These are phyloP conservation scores for Karstenula rhodostoma DNA, from an alignment of 2,329 filamentous ascomycete species.

Conservation along the genomic window DNA sequence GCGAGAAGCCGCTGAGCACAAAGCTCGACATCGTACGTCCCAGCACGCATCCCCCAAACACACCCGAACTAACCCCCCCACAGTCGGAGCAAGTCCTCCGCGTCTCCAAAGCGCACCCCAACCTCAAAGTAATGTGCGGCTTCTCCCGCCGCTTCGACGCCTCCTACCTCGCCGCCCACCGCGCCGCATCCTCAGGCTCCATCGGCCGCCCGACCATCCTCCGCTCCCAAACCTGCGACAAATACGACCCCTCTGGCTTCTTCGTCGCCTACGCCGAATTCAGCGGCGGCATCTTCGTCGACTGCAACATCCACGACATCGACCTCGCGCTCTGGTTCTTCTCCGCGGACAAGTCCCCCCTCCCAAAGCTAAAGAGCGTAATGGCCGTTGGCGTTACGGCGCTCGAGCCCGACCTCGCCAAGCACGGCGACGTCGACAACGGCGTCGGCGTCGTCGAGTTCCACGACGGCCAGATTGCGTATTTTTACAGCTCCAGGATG, in stretches of 20 bases:
- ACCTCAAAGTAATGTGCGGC: slow-evolving; percentile 72
- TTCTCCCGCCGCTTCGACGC: slow-evolving; percentile 73
- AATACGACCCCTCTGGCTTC: slow-evolving; percentile 70
- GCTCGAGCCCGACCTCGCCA: slow-evolving; percentile 64
- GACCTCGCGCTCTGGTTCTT: slow-evolving; percentile 72
- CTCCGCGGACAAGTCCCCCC: slow-evolving; percentile 25
- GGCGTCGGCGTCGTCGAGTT: slow-evolving; percentile 72
- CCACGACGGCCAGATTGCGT: slow-evolving; percentile 68
- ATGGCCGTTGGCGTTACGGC: slow-evolving; percentile 66
- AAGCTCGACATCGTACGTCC: slow-evolving; percentile 64
- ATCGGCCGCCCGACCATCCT: slow-evolving; percentile 69
- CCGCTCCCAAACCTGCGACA: slow-evolving; percentile 73
- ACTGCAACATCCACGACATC: slow-evolving; percentile 76
- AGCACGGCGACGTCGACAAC: slow-evolving; percentile 69
- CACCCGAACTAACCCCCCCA: neutral
- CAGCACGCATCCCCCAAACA: neutral
- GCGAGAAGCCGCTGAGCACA: slow-evolving; percentile 68
- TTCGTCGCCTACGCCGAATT: slow-evolving; percentile 73
- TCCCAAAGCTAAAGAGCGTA: slow-evolving; percentile 62
- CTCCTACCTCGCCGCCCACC: slow-evolving; percentile 68
- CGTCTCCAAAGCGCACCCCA: slow-evolving; percentile 62
- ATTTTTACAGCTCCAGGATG: slow-evolving; percentile 71
- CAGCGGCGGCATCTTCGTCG: slow-evolving; percentile 74
- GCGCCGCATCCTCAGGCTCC: slow-evolving; percentile 60
- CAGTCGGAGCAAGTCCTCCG: slow-evolving; percentile 69